Conservation (phyloP, 2,329 filamentous ascomycete species). For the Pseudocercospora fuligena region DNA sequence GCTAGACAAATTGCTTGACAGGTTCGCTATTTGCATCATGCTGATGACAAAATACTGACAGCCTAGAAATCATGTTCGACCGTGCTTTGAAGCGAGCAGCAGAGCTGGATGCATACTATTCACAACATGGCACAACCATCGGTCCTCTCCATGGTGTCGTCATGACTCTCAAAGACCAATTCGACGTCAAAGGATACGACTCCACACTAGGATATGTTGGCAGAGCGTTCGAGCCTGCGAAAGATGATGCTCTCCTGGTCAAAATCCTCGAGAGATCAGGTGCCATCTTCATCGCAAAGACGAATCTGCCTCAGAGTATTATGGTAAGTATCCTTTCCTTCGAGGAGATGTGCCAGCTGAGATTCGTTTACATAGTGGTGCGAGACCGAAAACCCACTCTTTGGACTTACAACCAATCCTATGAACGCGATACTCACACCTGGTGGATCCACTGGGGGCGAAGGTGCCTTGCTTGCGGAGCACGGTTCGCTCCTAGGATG, state of each 20-base stretch:
- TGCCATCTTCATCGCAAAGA: conserved; percentile 60
- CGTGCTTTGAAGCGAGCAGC: conserved; percentile 56
- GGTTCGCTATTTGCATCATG: conserved; percentile 40
- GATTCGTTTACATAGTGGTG: conserved; percentile 50
- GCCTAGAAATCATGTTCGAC: conserved; percentile 59
- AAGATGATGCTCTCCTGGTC: conserved; percentile 56
- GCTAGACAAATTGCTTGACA: conserved; percentile 63
- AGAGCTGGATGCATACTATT: conserved; percentile 57
- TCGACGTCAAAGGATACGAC: conserved; percentile 58
- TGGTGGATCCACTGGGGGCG: conserved; percentile 55
- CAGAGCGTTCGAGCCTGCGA: conserved; percentile 55
- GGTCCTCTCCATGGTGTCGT: conserved; percentile 45
- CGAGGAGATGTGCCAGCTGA: background rate
- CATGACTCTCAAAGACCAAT: conserved; percentile 61
- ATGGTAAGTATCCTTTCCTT: conserved; percentile 43
- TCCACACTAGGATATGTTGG: conserved; percentile 59
- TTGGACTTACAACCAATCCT: conserved; percentile 56
- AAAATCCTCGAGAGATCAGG: conserved; percentile 56
- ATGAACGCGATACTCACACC: conserved; percentile 49
- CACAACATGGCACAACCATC: conserved; percentile 47
- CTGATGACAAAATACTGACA: background rate
- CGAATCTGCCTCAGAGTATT: conserved; percentile 57
- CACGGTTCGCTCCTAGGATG: conserved; percentile 53
- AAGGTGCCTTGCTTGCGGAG: conserved; percentile 47
- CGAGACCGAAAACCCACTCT: conserved; percentile 60